Evolutionary conservation across 192 early-diverging fungal genomes (phyloP).

Genomic region (Coemansia sp.): DNA sequence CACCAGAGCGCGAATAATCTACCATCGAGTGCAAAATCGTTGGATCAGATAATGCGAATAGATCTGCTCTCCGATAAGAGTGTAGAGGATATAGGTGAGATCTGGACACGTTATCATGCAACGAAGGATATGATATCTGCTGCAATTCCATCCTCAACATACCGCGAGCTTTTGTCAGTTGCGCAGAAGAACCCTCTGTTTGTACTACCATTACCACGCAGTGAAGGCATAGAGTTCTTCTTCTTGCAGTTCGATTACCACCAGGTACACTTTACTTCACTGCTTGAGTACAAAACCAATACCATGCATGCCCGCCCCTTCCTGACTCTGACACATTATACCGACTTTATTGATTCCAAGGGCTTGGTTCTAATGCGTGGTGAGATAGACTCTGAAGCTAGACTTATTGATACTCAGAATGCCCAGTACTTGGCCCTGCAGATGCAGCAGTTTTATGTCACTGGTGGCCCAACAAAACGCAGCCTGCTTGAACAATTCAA

Average conservation of each 20-base stretch:
- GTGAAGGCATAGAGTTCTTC: conserved; percentile 80
- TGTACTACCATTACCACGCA: conserved; percentile 77
- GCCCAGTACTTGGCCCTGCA: conserved; percentile 78
- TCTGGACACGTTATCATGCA: conserved; percentile 79
- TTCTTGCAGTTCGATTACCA: conserved; percentile 82
- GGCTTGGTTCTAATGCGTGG: conserved; percentile 91
- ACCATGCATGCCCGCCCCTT: conserved; percentile 72
- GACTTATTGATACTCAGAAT: conserved; percentile 59
- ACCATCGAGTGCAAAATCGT: conserved; percentile 46
- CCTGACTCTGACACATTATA: conserved; percentile 85
- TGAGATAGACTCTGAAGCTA: conserved; percentile 59
- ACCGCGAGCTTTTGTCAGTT: conserved; percentile 56
- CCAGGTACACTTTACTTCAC: conserved; percentile 82
- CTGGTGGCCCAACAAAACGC: conserved; percentile 63
- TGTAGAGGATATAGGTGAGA: conserved; percentile 50
- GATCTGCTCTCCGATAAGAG: conserved; percentile 50
- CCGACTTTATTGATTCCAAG: conserved; percentile 75
- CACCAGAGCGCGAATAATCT: conserved; percentile 12
- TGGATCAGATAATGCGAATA: conserved; percentile 59
- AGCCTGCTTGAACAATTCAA: conserved; percentile 77
- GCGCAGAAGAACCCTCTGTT: conserved; percentile 62
- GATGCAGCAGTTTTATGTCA: conserved; percentile 88
- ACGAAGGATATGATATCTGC: conserved; percentile 62
- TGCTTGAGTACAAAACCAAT: conserved; percentile 88
- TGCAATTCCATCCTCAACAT: conserved; percentile 61